Evolutionary conservation across 345 rosid genomes (phyloP), one percentile per base, ranked within the genome.

Genomic region (Gossypium bickii): DNA sequence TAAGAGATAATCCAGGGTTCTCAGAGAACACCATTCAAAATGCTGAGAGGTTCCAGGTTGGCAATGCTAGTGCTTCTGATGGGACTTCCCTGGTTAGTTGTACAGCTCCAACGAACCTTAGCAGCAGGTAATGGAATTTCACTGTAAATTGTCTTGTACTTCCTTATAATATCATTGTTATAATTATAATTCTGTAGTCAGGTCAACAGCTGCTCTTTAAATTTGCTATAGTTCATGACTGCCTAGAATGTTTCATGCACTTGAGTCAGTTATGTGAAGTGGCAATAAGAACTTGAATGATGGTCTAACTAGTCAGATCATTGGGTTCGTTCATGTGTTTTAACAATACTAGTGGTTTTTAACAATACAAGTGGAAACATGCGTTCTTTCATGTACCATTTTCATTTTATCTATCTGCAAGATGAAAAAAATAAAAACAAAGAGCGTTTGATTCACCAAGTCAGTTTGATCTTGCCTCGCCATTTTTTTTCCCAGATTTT

Each of bases 71-170:
- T 67, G 68, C 52, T 60, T 27, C 81, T 69, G 67, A 25, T 49
- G 81, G 79, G 51, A 74, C 76, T 70, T 75, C 87, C 73, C 22
- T 80, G 16, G 74, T 81, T 78, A 62, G 73, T 44, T 67, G 56
- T 75, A 72, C 67, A 58, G 71, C 79, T 68, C 53, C 62, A 17
- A 77, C 52, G 78, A 83, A 77, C 70, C 67, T 78, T 59, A 61
- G 78, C 79, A 70, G 82, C 77, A 83, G 90, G 88, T 87, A 81
- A 78, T 71, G 75, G 13, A 61, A 48, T 15, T 22, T 49, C 22
- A 24, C 43, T 45, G 53, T 66, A 18, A 44, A 11, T 58, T 49
- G 43, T 38, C 61, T 58, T 67, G 25, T 44, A 27, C 27, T 69
- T 49, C 25, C 9, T 58, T 47, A 0, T 22, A 2, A 48, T 48